Percentiles rank a stretch among this genome's conserved stretches.
Conservation (phyloP, 148 eudicot genomes). For the Talinum fruticosum region DNA sequence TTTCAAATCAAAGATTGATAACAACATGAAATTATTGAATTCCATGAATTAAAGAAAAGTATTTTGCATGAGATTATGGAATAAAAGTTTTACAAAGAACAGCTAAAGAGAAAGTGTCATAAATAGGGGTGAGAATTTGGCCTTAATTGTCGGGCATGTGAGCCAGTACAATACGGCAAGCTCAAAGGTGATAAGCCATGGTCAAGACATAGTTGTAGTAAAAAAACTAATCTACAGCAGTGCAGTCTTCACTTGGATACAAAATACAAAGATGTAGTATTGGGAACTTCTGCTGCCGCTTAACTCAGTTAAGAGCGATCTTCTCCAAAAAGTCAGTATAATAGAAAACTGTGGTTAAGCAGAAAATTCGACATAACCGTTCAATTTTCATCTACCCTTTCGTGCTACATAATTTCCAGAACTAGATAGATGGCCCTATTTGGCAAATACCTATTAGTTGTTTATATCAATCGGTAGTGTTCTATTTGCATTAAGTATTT, state of each 20-base stretch:
- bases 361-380: not conserved
- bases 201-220: not conserved
- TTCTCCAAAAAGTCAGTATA: not conserved
- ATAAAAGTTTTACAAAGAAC: no score
- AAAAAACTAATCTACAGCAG: not conserved
- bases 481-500: no score
- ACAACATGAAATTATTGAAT: not conserved
- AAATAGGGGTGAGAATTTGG: not conserved
- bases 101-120: no score
- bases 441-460: no score
- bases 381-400: not conserved
- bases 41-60: no score
- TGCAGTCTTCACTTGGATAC: not conserved
- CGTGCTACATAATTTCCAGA: not conserved
- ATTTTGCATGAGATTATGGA: not conserved
- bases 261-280: not conserved
- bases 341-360: not conserved
- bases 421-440: no score
- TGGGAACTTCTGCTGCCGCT: not conserved
- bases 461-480: no score
- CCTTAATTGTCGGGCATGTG: not conserved
- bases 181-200: not conserved
- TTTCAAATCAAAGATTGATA: not conserved
- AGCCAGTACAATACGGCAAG: not conserved
- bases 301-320: not conserved